These are phyloP conservation scores for Nakaseomyces delphensis DNA, from an alignment of 1,139 yeast genomes.

Conservation along the genomic window DNA sequence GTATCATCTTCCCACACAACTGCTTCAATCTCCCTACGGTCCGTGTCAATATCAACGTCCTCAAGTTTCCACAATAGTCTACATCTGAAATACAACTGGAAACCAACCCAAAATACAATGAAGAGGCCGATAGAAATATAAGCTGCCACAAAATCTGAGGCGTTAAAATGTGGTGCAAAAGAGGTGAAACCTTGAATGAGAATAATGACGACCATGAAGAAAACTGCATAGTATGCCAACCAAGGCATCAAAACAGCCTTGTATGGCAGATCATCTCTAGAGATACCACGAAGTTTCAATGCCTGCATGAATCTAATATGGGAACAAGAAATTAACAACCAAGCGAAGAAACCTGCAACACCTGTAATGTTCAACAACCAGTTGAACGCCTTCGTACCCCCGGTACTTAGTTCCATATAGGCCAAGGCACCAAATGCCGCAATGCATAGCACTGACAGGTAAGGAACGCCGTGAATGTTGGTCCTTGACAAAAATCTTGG, in stretches of 20 bases:
- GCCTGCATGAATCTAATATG: slow-evolving; percentile 64
- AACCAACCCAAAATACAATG: slow-evolving; percentile 37
- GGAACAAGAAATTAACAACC: slow-evolving; percentile 60
- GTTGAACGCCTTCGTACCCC: slow-evolving; percentile 62
- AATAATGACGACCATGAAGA: slow-evolving; percentile 44
- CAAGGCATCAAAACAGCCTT: slow-evolving; percentile 56
- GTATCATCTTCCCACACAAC: slow-evolving; percentile 9
- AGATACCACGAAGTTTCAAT: slow-evolving; percentile 48
- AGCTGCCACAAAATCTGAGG: slow-evolving; percentile 51
- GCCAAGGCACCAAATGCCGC: slow-evolving; percentile 58
- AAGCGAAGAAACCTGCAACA: slow-evolving; percentile 64
- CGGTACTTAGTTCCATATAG: slow-evolving; percentile 49
- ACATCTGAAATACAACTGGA: slow-evolving; percentile 40
- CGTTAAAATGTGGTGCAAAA: slow-evolving; percentile 37
- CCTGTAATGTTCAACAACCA: slow-evolving; percentile 82
- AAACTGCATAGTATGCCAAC: slow-evolving; percentile 47
- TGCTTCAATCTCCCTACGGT: slow-evolving; percentile 50
- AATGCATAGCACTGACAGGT: slow-evolving; percentile 48
- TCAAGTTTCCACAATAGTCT: slow-evolving; percentile 37
- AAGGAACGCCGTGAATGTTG: slow-evolving; percentile 61
- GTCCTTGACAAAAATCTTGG: slow-evolving; percentile 48
- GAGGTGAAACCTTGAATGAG: slow-evolving; percentile 37
- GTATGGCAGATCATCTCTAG: slow-evolving; percentile 59
- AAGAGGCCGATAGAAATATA: slow-evolving; percentile 48
- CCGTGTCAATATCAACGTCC: slow-evolving; percentile 51